Evolutionary conservation across 208 protist genomes (phyloP), one percentile per base, ranked within the genome.

Genomic region (Leishmania mexicana): DNA sequence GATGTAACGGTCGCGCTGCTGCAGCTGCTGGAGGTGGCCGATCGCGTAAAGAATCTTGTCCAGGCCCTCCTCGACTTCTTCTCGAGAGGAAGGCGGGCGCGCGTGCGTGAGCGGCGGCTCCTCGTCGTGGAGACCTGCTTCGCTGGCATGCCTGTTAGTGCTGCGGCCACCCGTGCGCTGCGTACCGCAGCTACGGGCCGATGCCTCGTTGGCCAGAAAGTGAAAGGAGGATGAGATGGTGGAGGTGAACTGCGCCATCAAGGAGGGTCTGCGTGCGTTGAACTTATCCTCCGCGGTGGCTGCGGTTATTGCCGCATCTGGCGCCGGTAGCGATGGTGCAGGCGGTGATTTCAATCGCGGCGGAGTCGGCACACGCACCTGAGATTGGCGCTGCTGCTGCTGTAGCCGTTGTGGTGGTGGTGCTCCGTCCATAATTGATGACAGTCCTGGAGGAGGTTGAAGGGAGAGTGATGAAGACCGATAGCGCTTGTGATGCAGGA

Each of bases 51-150:
- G 81, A 38, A 94, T 88, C 17, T 83, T 75, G 31, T 94, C 87
- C 19, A 94, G 82, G 74, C 90, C 88, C 79, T 86, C 86, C 19
- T 94, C 83, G 75, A 94, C 81, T 42, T 94, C 90, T 38, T 92
- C 88, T 1, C 58, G 78, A 1, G 85, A 80, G 77, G 77, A 75
- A 5, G 79, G 83, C 21, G 86, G 79, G 42, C 31, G 82, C 21
- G 83, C 80, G 42, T 73, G 77, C 5, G 74, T 77, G 42, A 80
- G 80, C 28, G 74, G 81, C 31, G 75, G 71, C 40, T 81, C 79
- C 51, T 65, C 75, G 15, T 24, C 21, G 45, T 58, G 64, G 35
- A 54, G 54, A 58, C 77, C 79, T 21, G 51, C 49, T 13, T 71
- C 35, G 58, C 80, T 82, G 38, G 65, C 70, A 57, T 51, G 38